Evolutionary conservation across 768 basidiomycete genomes (phyloP).

Genomic region (Tylopilus sp.): DNA sequence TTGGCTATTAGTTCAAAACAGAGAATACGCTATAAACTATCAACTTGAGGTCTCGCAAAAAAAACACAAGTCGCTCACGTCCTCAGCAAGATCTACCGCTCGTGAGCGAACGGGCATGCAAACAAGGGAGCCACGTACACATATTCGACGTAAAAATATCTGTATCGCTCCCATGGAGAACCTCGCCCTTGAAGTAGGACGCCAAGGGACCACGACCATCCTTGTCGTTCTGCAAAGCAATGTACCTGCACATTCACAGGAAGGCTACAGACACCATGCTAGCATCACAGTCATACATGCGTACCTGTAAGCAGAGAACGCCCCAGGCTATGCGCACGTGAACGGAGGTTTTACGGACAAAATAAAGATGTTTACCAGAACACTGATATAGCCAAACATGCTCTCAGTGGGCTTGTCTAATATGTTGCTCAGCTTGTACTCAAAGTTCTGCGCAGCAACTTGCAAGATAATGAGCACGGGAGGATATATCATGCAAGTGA

Average conservation of each 20-base stretch:
- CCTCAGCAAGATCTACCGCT: constrained; percentile 79
- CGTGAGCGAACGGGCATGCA: constrained; percentile 3
- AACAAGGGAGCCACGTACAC: constrained; percentile 52
- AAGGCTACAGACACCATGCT: not conserved
- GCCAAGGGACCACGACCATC: constrained; percentile 83
- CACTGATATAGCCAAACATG: constrained; percentile 94
- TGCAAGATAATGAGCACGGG: constrained; percentile 1
- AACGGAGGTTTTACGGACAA: constrained; percentile 3
- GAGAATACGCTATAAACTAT: constrained; percentile 62
- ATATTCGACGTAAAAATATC: constrained; percentile 96
- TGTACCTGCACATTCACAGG: constrained; percentile 47
- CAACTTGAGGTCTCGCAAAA: not conserved
- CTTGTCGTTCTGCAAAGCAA: constrained; percentile 84
- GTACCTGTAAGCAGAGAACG: constrained; percentile 85
- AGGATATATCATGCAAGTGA: not conserved
- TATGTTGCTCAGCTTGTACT: constrained; percentile 91
- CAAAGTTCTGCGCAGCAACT: constrained; percentile 96
- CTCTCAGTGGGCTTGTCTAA: constrained; percentile 87
- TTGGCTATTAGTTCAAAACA: constrained; percentile 81
- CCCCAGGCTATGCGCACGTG: constrained; percentile 62
- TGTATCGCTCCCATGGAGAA: constrained; percentile 76
- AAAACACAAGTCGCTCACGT: constrained; percentile 45
- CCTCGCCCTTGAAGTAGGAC: constrained; percentile 97
- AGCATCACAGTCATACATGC: not conserved
- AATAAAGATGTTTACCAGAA: constrained; percentile 52